Evolutionary conservation across 2,329 filamentous ascomycete species (phyloP), one percentile per base, ranked within the genome.

Genomic region (Colletotrichum horii): DNA sequence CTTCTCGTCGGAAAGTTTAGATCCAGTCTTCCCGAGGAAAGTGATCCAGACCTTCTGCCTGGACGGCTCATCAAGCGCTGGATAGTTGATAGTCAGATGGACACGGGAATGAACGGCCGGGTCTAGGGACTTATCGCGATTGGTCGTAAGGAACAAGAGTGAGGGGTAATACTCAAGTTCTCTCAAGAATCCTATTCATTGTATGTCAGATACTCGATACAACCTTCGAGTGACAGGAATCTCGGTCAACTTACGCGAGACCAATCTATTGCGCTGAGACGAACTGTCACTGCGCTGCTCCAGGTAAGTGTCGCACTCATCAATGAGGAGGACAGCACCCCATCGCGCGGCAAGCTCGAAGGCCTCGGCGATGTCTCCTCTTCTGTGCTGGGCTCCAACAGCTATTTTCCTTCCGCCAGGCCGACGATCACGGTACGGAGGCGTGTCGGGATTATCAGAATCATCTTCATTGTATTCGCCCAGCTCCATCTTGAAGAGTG

Each of bases 121-220:
- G 77, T 89, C 88, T 70, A 89, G 88, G 36, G 83, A 82, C 66
- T 84, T 68, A 32, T 77, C 95, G 2, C 95, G 92, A 82, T 98
- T 98, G 4, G 96, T 98, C 0, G 96, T 98, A 30, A 98, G 85
- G 86, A 98, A 97, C 6, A 98, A 84, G 69, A 98, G 97, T 4
- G 96, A 96, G 81, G 97, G 94, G 85, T 97, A 98, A 83, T 98
- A 98, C 84, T 98, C 96, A 0, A 98, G 88, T 72, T 96, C 89
- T 1, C 95, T 92, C 4, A 98, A 87, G 87, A 98, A 98, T 80
- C 68, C 72, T 77, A 9, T 38, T 15, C 8, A 65, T 28, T 1
- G 26, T 22, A 22, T 22, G 43, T 48, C 8, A 43, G 36, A 38
- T 19, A 19, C 19, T 4, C 4, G 8, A 38, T 38, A 38, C 12